A percentile compares a stretch with the other conserved stretches of the same genome.
phyloP scores from a whole-genome alignment of 768 basidiomycete genomes.

The Suillus cothurnatus region DNA sequence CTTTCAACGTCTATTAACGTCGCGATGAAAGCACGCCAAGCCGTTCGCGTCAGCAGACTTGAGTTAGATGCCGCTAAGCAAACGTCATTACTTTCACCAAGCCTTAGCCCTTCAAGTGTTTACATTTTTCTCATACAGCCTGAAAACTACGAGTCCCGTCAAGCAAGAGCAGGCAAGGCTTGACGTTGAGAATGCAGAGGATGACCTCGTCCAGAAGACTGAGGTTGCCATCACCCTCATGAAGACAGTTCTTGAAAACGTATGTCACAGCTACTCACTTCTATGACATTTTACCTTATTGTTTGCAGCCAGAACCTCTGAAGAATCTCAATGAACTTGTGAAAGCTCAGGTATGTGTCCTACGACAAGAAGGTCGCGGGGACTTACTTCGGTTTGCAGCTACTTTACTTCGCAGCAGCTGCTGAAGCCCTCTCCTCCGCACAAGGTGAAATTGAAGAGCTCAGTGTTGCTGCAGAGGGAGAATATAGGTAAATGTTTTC shows the following conservation, averaged over 20 bases:
- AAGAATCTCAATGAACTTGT: slow-evolving; percentile 91
- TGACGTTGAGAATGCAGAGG: slow-evolving; percentile 91
- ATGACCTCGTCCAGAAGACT: slow-evolving; percentile 96
- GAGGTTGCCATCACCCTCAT: slow-evolving; percentile 95
- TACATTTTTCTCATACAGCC: slow-evolving; percentile 41
- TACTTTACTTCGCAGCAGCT: slow-evolving; percentile 71
- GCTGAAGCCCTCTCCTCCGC: slow-evolving; percentile 81
- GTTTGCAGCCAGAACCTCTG: slow-evolving; percentile 86
- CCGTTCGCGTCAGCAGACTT: slow-evolving; percentile 75
- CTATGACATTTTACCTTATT: background rate
- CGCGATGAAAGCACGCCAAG: slow-evolving; percentile 90
- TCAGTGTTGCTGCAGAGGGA: slow-evolving; percentile 90
- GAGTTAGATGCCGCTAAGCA: slow-evolving; percentile 93
- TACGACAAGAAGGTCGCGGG: background rate
- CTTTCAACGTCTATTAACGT: slow-evolving; percentile 81
- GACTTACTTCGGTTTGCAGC: slow-evolving; percentile 37
- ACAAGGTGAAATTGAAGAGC: slow-evolving; percentile 92
- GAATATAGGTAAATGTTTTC: slow-evolving; percentile 73
- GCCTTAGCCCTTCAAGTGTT: background rate
- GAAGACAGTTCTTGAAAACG: slow-evolving; percentile 99
- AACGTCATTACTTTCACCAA: slow-evolving; percentile 48
- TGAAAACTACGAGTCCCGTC: slow-evolving; percentile 74
- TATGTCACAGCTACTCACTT: slow-evolving; percentile 41
- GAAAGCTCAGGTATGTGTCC: slow-evolving; percentile 73
- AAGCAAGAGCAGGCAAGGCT: slow-evolving; percentile 92